phyloP scores from a whole-genome alignment of 495 filamentous ascomycete species.

The Hyaloscypha bicolor region DNA sequence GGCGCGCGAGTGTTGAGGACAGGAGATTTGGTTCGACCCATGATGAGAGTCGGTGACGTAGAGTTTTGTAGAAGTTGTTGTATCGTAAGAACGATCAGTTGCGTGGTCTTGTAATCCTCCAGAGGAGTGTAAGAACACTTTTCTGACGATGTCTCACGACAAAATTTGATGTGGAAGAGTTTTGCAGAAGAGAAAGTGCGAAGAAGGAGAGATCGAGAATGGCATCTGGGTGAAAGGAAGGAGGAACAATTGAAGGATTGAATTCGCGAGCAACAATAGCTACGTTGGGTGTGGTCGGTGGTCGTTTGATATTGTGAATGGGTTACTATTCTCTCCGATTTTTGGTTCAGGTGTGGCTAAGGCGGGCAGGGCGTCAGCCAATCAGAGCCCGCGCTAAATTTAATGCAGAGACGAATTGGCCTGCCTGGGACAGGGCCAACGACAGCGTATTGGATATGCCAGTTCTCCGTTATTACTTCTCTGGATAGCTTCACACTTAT shows the following conservation, averaged over 20 bases:
- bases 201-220: conserved; percentile 4
- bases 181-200: background rate
- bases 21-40: background rate
- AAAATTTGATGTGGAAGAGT: background rate
- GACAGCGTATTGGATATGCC: background rate
- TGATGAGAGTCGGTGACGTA: background rate
- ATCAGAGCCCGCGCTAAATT: background rate
- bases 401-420: background rate
- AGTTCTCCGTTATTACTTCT: background rate
- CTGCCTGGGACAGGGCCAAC: conserved; percentile 1
- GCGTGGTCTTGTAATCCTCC: background rate
- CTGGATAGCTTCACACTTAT: background rate
- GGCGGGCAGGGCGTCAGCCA: background rate
- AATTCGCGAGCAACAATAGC: conserved; percentile 12
- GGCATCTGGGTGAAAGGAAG: background rate
- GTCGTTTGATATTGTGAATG: conserved; percentile 2
- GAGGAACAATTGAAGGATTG: conserved; percentile 1
- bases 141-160: conserved; percentile 10
- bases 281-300: background rate
- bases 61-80: conserved; percentile 4
- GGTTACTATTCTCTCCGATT: background rate
- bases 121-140: conserved; percentile 5
- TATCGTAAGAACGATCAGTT: conserved; percentile 2
- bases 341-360: conserved; percentile 5
- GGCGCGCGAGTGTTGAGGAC: background rate